Base-by-base conservation (phyloP, 179 eudicot species). In the Vitellaria paradoxa region DNA sequence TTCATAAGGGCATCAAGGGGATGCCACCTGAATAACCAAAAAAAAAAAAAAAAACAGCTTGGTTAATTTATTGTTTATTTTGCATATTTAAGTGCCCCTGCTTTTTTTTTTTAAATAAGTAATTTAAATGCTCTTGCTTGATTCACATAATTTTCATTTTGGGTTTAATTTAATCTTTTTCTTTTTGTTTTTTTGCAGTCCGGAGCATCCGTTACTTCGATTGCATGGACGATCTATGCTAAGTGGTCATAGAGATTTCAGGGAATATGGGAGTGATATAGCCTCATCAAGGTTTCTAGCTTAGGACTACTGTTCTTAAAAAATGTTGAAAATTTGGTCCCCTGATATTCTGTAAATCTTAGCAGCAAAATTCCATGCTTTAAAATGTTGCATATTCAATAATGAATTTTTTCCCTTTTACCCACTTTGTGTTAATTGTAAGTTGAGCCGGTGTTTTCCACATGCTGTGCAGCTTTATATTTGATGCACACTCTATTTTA, bases 171-270 rank as follows among this genome's bases (percentile, higher is more conserved):
- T 5, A 65, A 65, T 65, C 5, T 24, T 20, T 49, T 66, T 55
- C 47, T 15, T 67, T 49, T 30, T 56, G 55, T 20, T 3, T 26
- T 26, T 77, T 77, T 83, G 76, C 91, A 92, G 97, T 83, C 97
- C 97, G 20, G 97, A 91, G 79, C 97, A 90, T 78, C 89, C 93
- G 66, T 82, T 88, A 76, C 83, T 88, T 26, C 91, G 86, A 70
- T 85, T 81, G 65, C 91, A 81, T 81, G 91, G 93, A 61, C 81
- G 90, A 78, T 92, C 97, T 69, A 88, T 90, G 85, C 90, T 92
- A 76, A 90, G 97, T 14, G 90, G 88, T 74, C 88, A 86, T 60
- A 81, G 88, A 76, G 87, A 88, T 80, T 82, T 83, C 73, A 72
- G 86, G 74, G 91, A 86, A 64, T 80, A 59, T 73, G 75, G 75